Evolutionary conservation across 495 filamentous ascomycete species (phyloP).

Genomic region (Penicillium steckii): DNA sequence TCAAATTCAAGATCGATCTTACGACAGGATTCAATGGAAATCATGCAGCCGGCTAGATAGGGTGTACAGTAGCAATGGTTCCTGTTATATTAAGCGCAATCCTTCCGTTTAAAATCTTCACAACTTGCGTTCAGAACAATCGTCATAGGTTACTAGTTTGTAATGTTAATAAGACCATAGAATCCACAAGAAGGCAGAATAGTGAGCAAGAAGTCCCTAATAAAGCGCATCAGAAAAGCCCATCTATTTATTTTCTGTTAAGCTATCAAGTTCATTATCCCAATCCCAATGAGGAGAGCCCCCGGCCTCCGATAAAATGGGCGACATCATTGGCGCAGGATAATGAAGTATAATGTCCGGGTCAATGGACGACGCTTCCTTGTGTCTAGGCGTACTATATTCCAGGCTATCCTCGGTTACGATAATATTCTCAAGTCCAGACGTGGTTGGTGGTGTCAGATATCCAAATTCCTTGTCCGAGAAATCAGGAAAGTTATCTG

Average conservation of each 20-base stretch:
- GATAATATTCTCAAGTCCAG: background rate
- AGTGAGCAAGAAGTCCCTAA: background rate
- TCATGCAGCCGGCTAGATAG: too few species aligned
- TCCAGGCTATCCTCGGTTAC: background rate
- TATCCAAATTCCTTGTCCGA: background rate
- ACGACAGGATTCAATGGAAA: too few species aligned
- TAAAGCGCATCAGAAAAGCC: background rate
- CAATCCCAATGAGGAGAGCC: slow-evolving; percentile 16
- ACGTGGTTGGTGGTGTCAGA: slow-evolving; percentile 7
- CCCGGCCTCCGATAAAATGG: slow-evolving; percentile 11
- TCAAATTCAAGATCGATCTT: too few species aligned
- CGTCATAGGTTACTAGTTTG: too few species aligned
- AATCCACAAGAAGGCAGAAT: too few species aligned
- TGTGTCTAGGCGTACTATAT: background rate
- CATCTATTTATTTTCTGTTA: background rate
- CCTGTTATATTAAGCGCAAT: too few species aligned
- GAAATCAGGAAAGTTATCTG: background rate
- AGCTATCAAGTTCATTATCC: slow-evolving; percentile 13
- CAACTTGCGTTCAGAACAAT: too few species aligned
- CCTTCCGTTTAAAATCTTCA: too few species aligned
- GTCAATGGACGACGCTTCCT: slow-evolving; percentile 2
- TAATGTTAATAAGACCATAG: too few species aligned
- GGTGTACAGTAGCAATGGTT: too few species aligned
- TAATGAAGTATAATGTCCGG: slow-evolving; percentile 13
- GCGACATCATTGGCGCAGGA: slow-evolving; percentile 15